These are phyloP conservation scores for Nicotiana knightiana DNA, from an alignment of 257 asterid genomes.

Conservation along the genomic window DNA sequence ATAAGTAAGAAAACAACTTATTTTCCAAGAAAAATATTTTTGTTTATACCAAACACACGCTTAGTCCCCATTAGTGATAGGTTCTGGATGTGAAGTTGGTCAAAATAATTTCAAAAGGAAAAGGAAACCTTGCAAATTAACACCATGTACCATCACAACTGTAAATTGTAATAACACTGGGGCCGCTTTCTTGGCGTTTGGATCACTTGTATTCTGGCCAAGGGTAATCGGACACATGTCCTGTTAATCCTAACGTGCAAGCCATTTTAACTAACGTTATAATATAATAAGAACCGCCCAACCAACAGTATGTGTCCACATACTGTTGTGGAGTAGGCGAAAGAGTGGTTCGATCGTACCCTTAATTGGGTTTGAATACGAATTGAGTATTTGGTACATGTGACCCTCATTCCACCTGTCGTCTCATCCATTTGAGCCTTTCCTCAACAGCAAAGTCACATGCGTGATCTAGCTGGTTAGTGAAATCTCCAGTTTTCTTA, in stretches of 20 bases:
- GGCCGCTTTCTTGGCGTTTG: not conserved
- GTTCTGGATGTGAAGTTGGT: not conserved
- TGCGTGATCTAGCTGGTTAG: conserved; percentile 13
- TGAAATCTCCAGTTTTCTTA: not conserved
- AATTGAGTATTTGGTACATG: conserved; percentile 1
- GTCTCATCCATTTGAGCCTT: not conserved
- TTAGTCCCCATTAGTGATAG: not conserved
- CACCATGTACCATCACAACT: not conserved
- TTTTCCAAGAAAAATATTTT: too few species aligned
- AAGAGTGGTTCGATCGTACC: not conserved
- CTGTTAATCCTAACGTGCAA: conserved; percentile 16
- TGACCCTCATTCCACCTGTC: conserved; percentile 23
- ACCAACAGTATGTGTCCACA: conserved; percentile 8
- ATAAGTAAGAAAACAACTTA: too few species aligned
- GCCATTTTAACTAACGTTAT: conserved; percentile 20
- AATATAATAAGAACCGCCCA: conserved; percentile 13
- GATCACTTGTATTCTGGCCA: not conserved
- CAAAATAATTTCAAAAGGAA: not conserved
- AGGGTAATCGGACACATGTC: conserved; percentile 6
- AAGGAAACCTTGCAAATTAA: not conserved
- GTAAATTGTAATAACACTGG: not conserved
- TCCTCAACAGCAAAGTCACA: conserved; percentile 12
- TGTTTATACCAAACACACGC: too few species aligned
- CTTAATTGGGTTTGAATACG: not conserved
- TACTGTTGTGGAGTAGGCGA: not conserved